A percentile compares a stretch with the other conserved stretches of the same genome.
phyloP scores from a whole-genome alignment of 139 green algal species.

The Tetratostichococcus sp. region DNA sequence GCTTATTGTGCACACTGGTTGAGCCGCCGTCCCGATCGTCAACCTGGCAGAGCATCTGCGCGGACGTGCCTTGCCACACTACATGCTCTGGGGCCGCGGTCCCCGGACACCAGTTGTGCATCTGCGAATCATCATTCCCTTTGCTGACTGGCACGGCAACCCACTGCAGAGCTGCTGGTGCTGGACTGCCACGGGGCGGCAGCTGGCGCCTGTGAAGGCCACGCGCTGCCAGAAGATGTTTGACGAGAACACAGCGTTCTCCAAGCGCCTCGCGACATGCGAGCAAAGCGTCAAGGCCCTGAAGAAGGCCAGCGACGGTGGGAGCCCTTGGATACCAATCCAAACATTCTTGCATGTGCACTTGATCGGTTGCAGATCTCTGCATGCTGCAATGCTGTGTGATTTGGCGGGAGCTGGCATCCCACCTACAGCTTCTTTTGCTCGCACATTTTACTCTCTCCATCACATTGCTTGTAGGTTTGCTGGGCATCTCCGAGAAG shows the following conservation, averaged over 20 bases:
- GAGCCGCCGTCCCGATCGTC: no score
- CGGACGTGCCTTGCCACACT: no score
- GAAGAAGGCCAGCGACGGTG: neutral
- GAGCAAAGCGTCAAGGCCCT: neutral
- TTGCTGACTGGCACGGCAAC: neutral
- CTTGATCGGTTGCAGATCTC: no score
- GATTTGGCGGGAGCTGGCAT: no score
- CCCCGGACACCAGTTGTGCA: no score
- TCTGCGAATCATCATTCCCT: no score
- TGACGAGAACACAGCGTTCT: neutral
- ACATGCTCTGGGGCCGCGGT: no score
- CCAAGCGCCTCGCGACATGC: neutral
- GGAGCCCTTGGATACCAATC: neutral
- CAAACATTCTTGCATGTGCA: neutral
- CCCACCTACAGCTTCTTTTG: no score
- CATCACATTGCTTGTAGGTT: neutral
- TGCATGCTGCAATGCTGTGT: no score
- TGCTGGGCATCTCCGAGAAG: neutral
- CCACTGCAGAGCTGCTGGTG: neutral
- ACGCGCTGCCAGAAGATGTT: neutral
- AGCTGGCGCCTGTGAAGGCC: neutral
- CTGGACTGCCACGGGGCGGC: neutral
- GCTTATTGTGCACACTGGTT: no score
- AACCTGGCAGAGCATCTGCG: no score
- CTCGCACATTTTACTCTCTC: no score